These are phyloP conservation scores for Comarum palustre DNA, from an alignment of 306 rosid species.

Conservation along the genomic window DNA sequence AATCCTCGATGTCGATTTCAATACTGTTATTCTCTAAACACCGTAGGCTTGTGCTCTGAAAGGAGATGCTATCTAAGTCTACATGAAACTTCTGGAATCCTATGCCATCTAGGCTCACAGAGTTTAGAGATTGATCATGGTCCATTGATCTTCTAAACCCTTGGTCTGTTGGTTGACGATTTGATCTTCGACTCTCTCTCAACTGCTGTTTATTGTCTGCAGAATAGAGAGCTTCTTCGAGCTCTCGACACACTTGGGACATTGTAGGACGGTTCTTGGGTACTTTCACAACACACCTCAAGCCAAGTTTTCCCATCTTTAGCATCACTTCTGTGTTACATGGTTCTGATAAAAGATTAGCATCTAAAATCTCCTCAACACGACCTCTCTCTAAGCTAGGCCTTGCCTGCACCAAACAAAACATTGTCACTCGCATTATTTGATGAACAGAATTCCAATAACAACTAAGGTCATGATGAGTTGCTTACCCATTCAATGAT, in stretches of 20 bases:
- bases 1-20: slow-evolving; percentile 41
- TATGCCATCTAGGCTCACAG: slow-evolving; percentile 60
- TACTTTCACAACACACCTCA: slow-evolving; percentile 54
- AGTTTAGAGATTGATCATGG: slow-evolving; percentile 50
- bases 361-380: slow-evolving; percentile 72
- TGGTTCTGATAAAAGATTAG: slow-evolving; percentile 51
- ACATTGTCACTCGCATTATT: not conserved
- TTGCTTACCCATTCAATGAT: slow-evolving; percentile 66
- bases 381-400: slow-evolving; percentile 62
- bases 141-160: slow-evolving; percentile 22
- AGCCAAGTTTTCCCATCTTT: slow-evolving; percentile 67
- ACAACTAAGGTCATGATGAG: not conserved
- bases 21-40: slow-evolving; percentile 58
- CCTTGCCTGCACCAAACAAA: slow-evolving; percentile 52
- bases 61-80: slow-evolving; percentile 59
- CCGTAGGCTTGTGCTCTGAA: slow-evolving; percentile 50
- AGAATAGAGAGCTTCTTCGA: slow-evolving; percentile 48
- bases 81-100: slow-evolving; percentile 58
- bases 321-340: slow-evolving; percentile 68
- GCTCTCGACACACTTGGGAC: slow-evolving; percentile 60
- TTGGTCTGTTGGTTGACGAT: slow-evolving; percentile 20
- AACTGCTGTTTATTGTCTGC: slow-evolving; percentile 37
- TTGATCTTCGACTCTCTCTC: slow-evolving; percentile 17
- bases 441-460: not conserved
- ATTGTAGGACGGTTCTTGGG: slow-evolving; percentile 78